phyloP scores from a whole-genome alignment of 495 filamentous ascomycete genomes.

The Xylaria flabelliformis region DNA sequence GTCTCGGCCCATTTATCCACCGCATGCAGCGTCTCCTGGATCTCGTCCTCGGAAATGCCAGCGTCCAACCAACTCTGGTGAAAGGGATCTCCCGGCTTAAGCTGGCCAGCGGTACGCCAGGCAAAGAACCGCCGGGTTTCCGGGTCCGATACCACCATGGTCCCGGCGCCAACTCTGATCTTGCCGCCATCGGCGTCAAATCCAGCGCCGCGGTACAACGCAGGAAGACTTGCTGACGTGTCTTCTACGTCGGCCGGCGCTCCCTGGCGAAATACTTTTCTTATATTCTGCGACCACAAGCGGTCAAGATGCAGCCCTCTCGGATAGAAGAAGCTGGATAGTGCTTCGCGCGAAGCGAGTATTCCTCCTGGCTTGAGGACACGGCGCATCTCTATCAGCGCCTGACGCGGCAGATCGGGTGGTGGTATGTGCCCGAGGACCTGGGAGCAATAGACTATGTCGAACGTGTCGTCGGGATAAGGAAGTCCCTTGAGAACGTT shows the following conservation, averaged over 20 bases:
- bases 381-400: conserved; percentile 38
- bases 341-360: conserved; percentile 57
- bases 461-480: conserved; percentile 57
- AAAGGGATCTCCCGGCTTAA: conserved; percentile 44
- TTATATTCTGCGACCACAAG: conserved; percentile 42
- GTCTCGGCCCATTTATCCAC: conserved; percentile 42
- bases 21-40: conserved; percentile 42
- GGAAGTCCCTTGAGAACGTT: conserved; percentile 40
- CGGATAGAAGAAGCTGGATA: conserved; percentile 43
- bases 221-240: conserved; percentile 41
- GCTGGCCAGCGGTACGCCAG: conserved; percentile 38
- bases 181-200: conserved; percentile 45
- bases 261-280: conserved; percentile 32
- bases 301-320: conserved; percentile 36
- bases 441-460: conserved; percentile 62
- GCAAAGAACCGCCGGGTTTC: conserved; percentile 43
- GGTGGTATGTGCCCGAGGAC: conserved; percentile 58
- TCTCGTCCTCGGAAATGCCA: conserved; percentile 46
- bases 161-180: conserved; percentile 41
- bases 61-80: conserved; percentile 47
- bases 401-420: conserved; percentile 34
- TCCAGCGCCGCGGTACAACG: conserved; percentile 40
- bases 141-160: conserved; percentile 36
- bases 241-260: conserved; percentile 26
- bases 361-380: conserved; percentile 52